These are phyloP conservation scores for Nicotiana sylvestris DNA, from an alignment of 257 asterid genomes.

Conservation along the genomic window DNA sequence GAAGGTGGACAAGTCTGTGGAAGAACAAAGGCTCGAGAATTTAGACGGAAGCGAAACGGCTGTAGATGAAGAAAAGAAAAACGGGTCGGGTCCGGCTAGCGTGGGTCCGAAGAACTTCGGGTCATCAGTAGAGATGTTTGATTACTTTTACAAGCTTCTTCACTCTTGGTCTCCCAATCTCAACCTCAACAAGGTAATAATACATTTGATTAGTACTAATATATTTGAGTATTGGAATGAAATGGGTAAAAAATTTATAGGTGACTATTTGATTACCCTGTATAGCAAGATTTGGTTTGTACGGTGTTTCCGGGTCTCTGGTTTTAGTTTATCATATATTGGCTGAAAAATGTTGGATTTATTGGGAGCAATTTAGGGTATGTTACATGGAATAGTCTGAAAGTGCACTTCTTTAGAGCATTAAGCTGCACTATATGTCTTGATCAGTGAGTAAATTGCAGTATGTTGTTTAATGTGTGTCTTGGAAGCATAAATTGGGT, in stretches of 20 bases:
- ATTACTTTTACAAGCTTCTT: conserved; percentile 73
- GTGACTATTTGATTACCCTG: background rate
- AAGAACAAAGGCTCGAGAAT: conserved; percentile 4
- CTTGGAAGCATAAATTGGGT: background rate
- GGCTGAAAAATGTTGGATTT: background rate
- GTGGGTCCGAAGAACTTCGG: conserved; percentile 68
- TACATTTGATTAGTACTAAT: background rate
- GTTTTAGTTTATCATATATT: background rate
- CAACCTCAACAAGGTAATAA: conserved; percentile 59
- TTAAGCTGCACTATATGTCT: background rate
- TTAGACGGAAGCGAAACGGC: background rate
- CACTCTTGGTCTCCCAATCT: conserved; percentile 64
- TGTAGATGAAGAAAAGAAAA: background rate
- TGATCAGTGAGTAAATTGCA: background rate
- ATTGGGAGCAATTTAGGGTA: background rate
- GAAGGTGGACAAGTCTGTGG: conserved; percentile 34
- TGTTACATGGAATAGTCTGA: background rate
- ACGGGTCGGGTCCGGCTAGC: conserved; percentile 23
- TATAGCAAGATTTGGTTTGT: background rate
- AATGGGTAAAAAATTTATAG: background rate
- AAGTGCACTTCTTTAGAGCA: background rate
- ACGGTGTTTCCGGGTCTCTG: background rate
- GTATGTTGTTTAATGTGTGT: background rate
- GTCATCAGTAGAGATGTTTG: conserved; percentile 61
- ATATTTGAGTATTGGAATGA: background rate